Percentiles rank a stretch among this genome's conserved stretches.
phyloP scores from a whole-genome alignment of 2,329 filamentous ascomycete species.

The Salinomyces thailandicus region DNA sequence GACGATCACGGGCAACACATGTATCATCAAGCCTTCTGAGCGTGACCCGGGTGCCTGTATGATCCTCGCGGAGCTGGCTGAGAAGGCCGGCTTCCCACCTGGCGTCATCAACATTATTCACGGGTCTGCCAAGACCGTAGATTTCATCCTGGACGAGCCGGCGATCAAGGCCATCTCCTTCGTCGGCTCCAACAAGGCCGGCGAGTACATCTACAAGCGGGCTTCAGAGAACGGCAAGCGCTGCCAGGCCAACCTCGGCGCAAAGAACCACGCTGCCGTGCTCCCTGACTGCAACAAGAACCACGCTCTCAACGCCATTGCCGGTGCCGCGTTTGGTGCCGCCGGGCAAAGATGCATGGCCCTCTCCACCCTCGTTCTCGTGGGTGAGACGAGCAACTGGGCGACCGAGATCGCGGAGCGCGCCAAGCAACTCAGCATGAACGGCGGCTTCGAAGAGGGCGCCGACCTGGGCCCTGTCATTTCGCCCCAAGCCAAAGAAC shows the following conservation, averaged over 20 bases:
- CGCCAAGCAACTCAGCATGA: conserved; percentile 61
- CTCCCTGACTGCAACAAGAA: conserved; percentile 85
- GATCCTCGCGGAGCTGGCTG: conserved; percentile 70
- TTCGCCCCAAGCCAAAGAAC: conserved; percentile 64
- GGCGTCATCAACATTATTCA: conserved; percentile 79
- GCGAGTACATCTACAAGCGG: conserved; percentile 73
- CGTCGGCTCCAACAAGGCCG: conserved; percentile 77
- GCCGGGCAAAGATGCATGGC: conserved; percentile 84
- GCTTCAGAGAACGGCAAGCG: conserved; percentile 79
- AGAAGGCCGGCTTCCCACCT: conserved; percentile 70
- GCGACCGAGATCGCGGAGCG: conserved; percentile 65
- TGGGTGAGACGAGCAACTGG: conserved; percentile 78
- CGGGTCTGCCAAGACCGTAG: conserved; percentile 67
- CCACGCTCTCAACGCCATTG: conserved; percentile 73
- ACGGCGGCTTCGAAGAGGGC: conserved; percentile 71
- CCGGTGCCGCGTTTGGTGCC: conserved; percentile 74
- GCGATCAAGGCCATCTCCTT: conserved; percentile 80
- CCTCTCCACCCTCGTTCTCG: conserved; percentile 69
- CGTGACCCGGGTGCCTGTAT: conserved; percentile 74
- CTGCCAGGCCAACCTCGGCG: conserved; percentile 76
- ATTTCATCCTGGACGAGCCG: conserved; percentile 78
- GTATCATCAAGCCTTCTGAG: conserved; percentile 79
- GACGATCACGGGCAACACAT: conserved; percentile 71
- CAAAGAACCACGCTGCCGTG: conserved; percentile 80
- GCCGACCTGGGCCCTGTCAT: conserved; percentile 77